Base-by-base conservation (phyloP, 345 rosid genomes). In the Hibiscus syriacus region DNA sequence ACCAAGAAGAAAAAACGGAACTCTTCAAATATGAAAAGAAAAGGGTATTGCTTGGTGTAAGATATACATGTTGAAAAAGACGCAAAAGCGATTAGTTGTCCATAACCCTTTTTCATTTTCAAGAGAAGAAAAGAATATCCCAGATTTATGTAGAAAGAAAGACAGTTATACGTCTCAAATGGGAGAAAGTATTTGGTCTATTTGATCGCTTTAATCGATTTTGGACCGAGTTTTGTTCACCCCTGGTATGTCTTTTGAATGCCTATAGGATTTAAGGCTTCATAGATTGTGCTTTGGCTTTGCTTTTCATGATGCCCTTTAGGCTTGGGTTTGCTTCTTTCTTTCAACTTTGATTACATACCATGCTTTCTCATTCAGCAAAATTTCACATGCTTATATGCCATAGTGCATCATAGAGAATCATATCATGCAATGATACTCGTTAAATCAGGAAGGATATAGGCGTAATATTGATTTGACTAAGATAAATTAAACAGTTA, bases 71-170 rank as follows among this genome's bases (percentile, higher is more conserved):
- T n/a, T 38, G 48, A 66, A 48, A 11, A 23, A 14, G 41, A 43
- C 26, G 17, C 19, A 27, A 50, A 53, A 36, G 54, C 22, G 56
- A 39, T 32, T 54, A 41, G 81, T 63, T 70, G 75, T 54, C 62
- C 53, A 43, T 46, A 67, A 55, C 72, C 46, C 27, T n/a, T 23
- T 41, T 43, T 29, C 45, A 3, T 38, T 38, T 38, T 38, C 61
- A 43, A 69, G 65, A 29, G 19, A 45, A 41, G 38, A 36, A 58
- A 29, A 39, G 58, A 34, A 67, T 23, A 27, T 2, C 27, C 38
- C 52, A 39, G 26, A 41, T 55, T 9, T 6, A 20, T 14, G 5
- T n/a, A 3, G 22, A 30, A 57, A 56, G 27, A 36, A 39, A 45
- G 50, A 41, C 20, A n/a, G 38, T n/a, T n/a, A n/a, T n/a, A 36